Evolutionary conservation across 2,329 filamentous ascomycete species (phyloP).

Genomic region (Cercospora nicotianae): DNA sequence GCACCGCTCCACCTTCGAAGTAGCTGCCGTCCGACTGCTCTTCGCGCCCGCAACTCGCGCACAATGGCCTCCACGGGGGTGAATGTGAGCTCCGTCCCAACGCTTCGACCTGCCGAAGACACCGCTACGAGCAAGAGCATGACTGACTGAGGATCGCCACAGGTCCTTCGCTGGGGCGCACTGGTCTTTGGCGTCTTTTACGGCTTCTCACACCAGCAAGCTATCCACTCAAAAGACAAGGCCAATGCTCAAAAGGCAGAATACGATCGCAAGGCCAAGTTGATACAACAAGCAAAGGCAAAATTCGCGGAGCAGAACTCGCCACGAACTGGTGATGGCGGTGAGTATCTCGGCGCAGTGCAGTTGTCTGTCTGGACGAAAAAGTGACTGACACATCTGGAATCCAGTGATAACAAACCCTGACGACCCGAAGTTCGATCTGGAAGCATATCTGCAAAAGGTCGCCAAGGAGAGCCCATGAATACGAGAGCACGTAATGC

Average conservation of each 20-base stretch:
- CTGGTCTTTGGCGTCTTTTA: conserved; percentile 91
- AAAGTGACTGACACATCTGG: conserved; percentile 11
- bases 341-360: conserved; percentile 18
- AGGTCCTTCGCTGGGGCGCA: conserved; percentile 97
- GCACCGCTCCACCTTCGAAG: background rate
- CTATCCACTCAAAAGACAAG: conserved; percentile 71
- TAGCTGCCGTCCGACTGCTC: background rate
- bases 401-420: conserved; percentile 69
- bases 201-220: conserved; percentile 89
- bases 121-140: background rate
- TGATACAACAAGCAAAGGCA: conserved; percentile 91
- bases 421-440: conserved; percentile 85
- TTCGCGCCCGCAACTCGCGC: conserved; percentile 3
- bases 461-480: conserved; percentile 55
- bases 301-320: conserved; percentile 79
- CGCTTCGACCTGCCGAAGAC: background rate
- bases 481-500: conserved; percentile 4
- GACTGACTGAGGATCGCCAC: conserved; percentile 3
- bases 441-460: conserved; percentile 75
- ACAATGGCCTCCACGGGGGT: conserved; percentile 52
- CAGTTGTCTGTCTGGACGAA: background rate
- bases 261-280: conserved; percentile 84
- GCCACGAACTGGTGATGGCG: conserved; percentile 47
- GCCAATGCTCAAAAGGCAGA: conserved; percentile 71
- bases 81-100: conserved; percentile 48